phyloP scores from a whole-genome alignment of 148 eudicot genomes.

The Polygonum maritimum region DNA sequence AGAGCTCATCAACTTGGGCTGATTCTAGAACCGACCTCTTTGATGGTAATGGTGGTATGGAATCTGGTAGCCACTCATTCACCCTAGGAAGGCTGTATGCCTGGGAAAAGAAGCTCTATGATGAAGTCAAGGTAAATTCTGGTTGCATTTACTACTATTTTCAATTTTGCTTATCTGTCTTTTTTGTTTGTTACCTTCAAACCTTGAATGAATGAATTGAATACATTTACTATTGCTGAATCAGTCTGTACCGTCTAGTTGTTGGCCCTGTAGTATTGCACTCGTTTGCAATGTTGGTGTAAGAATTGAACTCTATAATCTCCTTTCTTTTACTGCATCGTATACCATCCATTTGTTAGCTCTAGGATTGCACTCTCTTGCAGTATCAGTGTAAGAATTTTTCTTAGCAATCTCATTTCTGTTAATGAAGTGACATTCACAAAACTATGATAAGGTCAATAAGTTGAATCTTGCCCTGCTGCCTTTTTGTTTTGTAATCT shows the following conservation, averaged over 20 bases:
- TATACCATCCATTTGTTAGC: too few species aligned
- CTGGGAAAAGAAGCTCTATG: constrained; percentile 63
- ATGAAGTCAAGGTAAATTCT: constrained; percentile 42
- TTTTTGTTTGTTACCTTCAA: neutral
- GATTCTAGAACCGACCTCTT: constrained; percentile 19
- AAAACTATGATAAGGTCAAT: too few species aligned
- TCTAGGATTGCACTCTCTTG: too few species aligned
- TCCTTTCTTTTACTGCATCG: too few species aligned
- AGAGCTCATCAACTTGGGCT: constrained; percentile 30
- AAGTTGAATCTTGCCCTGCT: too few species aligned
- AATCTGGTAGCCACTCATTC: constrained; percentile 49
- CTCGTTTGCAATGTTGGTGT: neutral
- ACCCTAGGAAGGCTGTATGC: constrained; percentile 53
- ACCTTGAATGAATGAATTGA: neutral
- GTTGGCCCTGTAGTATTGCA: neutral
- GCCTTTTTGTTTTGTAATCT: too few species aligned
- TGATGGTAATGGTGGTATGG: constrained; percentile 37
- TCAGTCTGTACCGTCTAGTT: neutral
- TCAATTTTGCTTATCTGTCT: neutral
- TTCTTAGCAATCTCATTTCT: too few species aligned
- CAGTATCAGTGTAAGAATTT: too few species aligned
- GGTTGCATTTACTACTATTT: neutral
- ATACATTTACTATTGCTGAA: neutral
- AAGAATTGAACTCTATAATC: too few species aligned
- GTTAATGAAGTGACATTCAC: too few species aligned